Evolutionary conservation across 108 stramenopile genomes (phyloP), one percentile per base, ranked within the genome.

Genomic region (Nitzschia sp.): DNA sequence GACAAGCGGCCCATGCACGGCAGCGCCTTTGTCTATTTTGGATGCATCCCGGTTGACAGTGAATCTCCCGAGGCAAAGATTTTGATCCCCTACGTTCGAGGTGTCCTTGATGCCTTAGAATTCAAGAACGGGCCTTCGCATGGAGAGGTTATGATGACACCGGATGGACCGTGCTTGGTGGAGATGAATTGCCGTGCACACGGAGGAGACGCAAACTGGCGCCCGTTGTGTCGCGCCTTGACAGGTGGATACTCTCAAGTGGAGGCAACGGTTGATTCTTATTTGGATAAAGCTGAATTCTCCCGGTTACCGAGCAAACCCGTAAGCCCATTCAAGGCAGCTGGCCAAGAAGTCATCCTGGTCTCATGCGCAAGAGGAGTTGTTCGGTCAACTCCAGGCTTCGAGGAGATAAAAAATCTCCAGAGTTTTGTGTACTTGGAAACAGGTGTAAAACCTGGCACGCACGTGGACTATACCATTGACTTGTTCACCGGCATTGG

Each of bases 131-230:
- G 90, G 2, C 73, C 73, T 16, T 56, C 85, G 55, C 73, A 95
- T 78, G 79, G 58, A 17, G 88, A 89, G 63, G 79, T 89, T 0
- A 89, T 86, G 75, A 72, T 89, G 57, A 86, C 87, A 32, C 69
- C 77, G 17, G 78, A 74, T 36, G 92, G 84, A 0, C 94, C 94
- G 47, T 90, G 94, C 63, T 83, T 97, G n/a, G 94, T 97, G 3
- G 96, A 97, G 55, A 59, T 83, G 76, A 77, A 77, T 33, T 77
- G 76, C 54, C 84, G 93, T 16, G 86, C 87, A 27, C 97, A 98
- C 62, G 97, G 97, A 21, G 97, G 96, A 22, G 95, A 97, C 55
- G 96, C 95, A 19, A 96, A 93, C 32, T 98, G 93, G 90, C 63
- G 84, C n/a, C 81, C 84, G 2, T 72, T 98, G 22, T 87, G 87